A percentile compares a stretch with the other conserved stretches of the same genome.
These are phyloP conservation scores for Moesziomyces parantarcticus DNA, from an alignment of 1,284 basidiomycete genomes.

Conservation along the genomic window DNA sequence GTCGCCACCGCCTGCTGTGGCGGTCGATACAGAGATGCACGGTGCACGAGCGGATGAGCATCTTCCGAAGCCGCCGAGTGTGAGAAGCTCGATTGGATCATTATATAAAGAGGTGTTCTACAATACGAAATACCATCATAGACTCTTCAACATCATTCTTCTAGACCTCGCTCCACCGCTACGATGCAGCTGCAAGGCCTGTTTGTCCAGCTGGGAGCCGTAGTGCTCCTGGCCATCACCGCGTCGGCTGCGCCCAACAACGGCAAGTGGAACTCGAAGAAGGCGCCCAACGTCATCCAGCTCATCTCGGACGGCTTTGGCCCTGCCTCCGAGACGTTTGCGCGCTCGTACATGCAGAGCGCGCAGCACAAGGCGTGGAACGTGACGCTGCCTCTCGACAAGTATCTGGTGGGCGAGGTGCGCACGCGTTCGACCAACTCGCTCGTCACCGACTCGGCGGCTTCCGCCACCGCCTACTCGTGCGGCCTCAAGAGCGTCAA, in stretches of 20 bases:
- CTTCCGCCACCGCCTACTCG: conserved; percentile 66
- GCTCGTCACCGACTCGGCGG: conserved; percentile 68
- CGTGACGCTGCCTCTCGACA: conserved; percentile 61
- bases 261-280: conserved; percentile 18
- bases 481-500: conserved; percentile 64
- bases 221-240: conserved; percentile 37
- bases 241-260: conserved; percentile 39
- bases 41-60: background rate
- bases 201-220: conserved; percentile 34
- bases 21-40: background rate
- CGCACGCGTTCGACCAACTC: conserved; percentile 64
- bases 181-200: conserved; percentile 37
- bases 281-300: conserved; percentile 53
- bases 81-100: no score
- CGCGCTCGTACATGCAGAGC: conserved; percentile 59
- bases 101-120: no score
- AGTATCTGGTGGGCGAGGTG: conserved; percentile 61
- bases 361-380: conserved; percentile 45
- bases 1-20: background rate
- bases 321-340: conserved; percentile 66
- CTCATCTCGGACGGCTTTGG: conserved; percentile 66
- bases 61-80: background rate
- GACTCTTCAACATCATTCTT: background rate
- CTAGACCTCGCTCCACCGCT: no score
- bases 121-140: background rate